These are phyloP conservation scores for Hippophae rhamnoides DNA, from an alignment of 306 rosid genomes.

Conservation along the genomic window DNA sequence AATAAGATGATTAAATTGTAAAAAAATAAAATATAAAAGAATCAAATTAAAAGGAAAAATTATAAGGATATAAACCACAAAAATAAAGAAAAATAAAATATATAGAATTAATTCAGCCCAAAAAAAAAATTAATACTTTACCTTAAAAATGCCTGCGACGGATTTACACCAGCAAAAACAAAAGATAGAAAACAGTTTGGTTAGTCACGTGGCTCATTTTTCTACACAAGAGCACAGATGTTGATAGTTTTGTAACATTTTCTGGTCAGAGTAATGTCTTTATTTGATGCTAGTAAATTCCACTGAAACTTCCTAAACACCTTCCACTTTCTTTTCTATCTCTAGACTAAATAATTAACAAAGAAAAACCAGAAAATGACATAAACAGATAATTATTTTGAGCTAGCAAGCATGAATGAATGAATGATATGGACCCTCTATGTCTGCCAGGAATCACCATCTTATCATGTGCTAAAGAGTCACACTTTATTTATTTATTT, in stretches of 20 bases:
- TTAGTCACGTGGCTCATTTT: constrained; percentile 13
- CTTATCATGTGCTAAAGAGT: no score
- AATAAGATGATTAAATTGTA: no score
- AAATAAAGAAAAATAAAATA: no score
- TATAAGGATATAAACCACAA: neutral
- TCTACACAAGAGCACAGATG: neutral
- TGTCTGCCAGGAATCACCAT: constrained; percentile 13
- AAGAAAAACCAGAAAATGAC: no score
- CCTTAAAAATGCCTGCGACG: neutral
- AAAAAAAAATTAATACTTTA: no score
- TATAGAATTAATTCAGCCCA: no score
- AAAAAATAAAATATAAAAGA: neutral
- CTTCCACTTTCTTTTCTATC: neutral
- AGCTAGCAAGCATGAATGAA: neutral
- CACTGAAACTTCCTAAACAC: neutral
- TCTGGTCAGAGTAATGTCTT: constrained; percentile 1
- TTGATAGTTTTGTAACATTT: neutral
- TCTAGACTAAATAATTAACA: neutral
- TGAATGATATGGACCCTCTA: constrained; percentile 24
- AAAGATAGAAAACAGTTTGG: neutral
- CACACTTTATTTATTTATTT: no score
- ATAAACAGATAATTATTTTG: no score
- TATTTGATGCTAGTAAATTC: neutral
- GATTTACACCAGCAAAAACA: neutral
- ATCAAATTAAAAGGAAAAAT: no score